A percentile compares a stretch with the other conserved stretches of the same genome.
Evolutionary conservation across 164 flowering plant species (phyloP).

Genomic region (Hamamelis virginiana): DNA sequence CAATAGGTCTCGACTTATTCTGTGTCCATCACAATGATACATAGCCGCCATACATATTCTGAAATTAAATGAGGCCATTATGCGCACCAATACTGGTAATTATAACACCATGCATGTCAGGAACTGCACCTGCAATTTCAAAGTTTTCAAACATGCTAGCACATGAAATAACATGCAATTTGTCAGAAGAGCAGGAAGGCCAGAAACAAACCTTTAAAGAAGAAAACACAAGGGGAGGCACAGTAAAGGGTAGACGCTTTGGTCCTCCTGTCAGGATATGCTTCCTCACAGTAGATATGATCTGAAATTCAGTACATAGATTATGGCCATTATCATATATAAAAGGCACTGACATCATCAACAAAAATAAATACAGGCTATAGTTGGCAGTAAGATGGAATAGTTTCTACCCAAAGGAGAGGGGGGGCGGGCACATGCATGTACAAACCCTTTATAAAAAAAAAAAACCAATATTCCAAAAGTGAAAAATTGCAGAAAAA

Average conservation of each 20-base stretch:
- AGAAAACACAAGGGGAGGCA: conserved; percentile 67
- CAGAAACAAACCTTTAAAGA: conserved; percentile 49
- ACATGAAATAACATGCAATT: too few species aligned
- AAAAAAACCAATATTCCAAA: neutral
- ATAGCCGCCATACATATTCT: too few species aligned
- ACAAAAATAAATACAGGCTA: neutral
- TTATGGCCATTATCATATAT: neutral
- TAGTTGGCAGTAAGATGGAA: neutral
- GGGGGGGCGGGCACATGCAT: too few species aligned
- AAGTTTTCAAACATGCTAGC: too few species aligned
- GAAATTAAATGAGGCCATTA: too few species aligned
- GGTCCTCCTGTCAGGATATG: conserved; percentile 59
- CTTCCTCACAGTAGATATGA: conserved; percentile 52
- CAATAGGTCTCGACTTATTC: too few species aligned
- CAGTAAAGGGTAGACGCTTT: conserved; percentile 57
- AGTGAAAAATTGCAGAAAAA: too few species aligned
- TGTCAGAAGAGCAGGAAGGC: too few species aligned
- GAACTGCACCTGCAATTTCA: too few species aligned
- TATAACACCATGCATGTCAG: too few species aligned
- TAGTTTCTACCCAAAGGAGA: neutral
- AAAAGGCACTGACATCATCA: neutral
- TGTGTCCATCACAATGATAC: too few species aligned
- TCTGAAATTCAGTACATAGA: conserved; percentile 35
- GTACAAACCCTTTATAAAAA: neutral
- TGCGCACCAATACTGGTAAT: too few species aligned